Evolutionary conservation across 257 asterid species (phyloP).

Genomic region (Phtheirospermum japonicum): DNA sequence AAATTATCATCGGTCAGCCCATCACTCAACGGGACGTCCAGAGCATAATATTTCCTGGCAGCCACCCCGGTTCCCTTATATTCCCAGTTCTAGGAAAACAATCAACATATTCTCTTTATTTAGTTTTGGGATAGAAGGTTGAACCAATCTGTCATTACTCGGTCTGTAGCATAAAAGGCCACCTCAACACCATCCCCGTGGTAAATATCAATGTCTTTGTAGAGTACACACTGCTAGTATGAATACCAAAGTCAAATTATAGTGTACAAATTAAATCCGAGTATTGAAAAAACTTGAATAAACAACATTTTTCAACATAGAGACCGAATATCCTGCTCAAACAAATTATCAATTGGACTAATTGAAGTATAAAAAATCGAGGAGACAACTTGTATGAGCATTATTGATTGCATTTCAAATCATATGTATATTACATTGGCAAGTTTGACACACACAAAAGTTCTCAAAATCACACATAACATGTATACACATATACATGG

Average conservation of each 20-base stretch:
- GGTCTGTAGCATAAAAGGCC: slow-evolving; percentile 31
- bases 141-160: slow-evolving; percentile 36
- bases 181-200: slow-evolving; percentile 41
- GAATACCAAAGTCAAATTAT: no score
- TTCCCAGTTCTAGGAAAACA: slow-evolving; percentile 32
- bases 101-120: slow-evolving; percentile 20
- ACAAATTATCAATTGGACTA: no score
- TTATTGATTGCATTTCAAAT: no score
- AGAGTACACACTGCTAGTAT: slow-evolving; percentile 39
- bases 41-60: slow-evolving; percentile 29
- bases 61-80: slow-evolving; percentile 26
- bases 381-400: no score
- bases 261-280: no score
- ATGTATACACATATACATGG: no score
- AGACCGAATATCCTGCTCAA: no score
- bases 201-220: slow-evolving; percentile 35
- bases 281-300: no score
- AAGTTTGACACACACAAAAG: no score
- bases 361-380: background rate
- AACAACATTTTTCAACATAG: no score
- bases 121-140: no score
- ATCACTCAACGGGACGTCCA: slow-evolving; percentile 32
- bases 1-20: slow-evolving; percentile 25
- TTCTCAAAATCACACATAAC: no score
- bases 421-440: background rate